Evolutionary conservation across 2,329 filamentous ascomycete genomes (phyloP), one percentile per base, ranked within the genome.

Genomic region (Diaporthe sp.): DNA sequence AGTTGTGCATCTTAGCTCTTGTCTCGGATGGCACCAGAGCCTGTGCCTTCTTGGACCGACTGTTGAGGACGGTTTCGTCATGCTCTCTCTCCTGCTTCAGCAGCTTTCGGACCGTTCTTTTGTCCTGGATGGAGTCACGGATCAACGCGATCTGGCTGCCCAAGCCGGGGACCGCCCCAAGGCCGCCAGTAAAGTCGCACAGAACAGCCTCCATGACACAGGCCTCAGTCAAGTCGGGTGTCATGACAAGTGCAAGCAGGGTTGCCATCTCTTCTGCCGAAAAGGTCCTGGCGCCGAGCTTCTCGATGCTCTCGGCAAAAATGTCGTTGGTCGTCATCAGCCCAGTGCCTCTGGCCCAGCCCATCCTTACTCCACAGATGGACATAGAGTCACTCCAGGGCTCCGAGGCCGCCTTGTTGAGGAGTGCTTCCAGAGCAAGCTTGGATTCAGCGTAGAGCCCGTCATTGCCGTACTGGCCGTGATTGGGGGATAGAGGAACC

Each of bases 271-370:
- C 85, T 1, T 78, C 73, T 3, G 80, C 79, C 0, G 84, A 84
- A 72, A 86, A 86, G 0, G 85, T 86, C n/a, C 77, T 75, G 19
- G 85, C 78, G 6, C 82, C 84, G 1, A 60, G 57, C 35, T 80
- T 79, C 71, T 85, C 82, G 22, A 86, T 80, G 8, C 79, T 83
- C 50, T 82, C 80, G 2, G 85, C 83, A 12, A 86, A 71, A 4
- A 82, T 77, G 70, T 86, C 83, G 76, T 87, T 87, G 54, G 77
- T 82, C 1, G 77, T 79, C 86, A 87, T 87, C 33, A 60, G 57
- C 77, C 66, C 66, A 12, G 66, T 69, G 2, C 66, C 66, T 55
- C 66, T 50, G 35, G 66, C 52, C 66, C 83, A 85, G 6, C 83
- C 83, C 61, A 85, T 85, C 1, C 81, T 75, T 7, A 80, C 81